Percentiles rank a stretch among this genome's conserved stretches.
Conservation (phyloP, 306 rosid genomes). For the Cyamopsis tetragonoloba region DNA sequence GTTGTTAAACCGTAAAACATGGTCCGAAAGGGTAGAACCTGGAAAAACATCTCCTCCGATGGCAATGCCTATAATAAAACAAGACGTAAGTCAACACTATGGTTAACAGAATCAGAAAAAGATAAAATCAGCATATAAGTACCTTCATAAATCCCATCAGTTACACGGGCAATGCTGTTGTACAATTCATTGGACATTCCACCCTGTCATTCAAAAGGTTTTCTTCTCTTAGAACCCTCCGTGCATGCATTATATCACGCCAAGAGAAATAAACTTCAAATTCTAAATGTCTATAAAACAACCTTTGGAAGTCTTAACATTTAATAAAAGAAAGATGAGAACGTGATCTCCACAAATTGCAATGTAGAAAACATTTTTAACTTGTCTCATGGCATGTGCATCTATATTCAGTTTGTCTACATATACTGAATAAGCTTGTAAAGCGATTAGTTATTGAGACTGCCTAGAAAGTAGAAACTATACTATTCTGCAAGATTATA, state of each 20-base stretch:
- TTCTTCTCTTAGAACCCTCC: constrained; percentile 22
- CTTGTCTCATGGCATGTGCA: background rate
- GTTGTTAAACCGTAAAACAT: constrained; percentile 94
- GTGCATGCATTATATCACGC: background rate
- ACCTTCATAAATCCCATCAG: constrained; percentile 98
- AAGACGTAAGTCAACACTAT: constrained; percentile 21
- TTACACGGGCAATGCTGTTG: constrained; percentile 86
- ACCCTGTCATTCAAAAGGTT: constrained; percentile 61
- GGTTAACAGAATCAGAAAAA: constrained; percentile 2
- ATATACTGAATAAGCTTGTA: background rate
- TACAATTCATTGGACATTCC: constrained; percentile 99
- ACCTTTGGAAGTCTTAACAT: background rate
- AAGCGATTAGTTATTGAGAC: background rate
- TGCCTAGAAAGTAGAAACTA: background rate
- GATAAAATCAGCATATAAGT: constrained; percentile 24
- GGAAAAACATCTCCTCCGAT: constrained; percentile 99
- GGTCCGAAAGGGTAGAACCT: constrained; percentile 97
- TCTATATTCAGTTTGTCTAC: background rate
- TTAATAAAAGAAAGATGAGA: constrained; percentile 10
- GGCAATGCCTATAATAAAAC: constrained; percentile 71
- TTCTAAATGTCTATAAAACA: background rate
- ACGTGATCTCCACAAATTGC: constrained; percentile 8
- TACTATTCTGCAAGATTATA: background rate
- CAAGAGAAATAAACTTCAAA: constrained; percentile 15
- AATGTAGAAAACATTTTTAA: background rate